Base-by-base conservation (phyloP, 148 eudicot species). In the Chenopodium album region DNA sequence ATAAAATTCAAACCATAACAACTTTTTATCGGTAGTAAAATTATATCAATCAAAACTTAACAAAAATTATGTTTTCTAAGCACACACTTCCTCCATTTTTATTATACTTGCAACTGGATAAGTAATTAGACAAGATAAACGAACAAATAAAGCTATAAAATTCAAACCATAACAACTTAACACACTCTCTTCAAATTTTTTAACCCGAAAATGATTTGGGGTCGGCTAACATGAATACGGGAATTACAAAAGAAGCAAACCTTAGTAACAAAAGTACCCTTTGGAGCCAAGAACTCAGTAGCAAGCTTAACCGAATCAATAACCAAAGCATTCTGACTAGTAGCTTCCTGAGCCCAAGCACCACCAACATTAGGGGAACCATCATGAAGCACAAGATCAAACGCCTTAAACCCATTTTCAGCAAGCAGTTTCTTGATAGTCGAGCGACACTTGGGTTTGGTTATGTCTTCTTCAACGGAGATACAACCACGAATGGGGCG, bases 331-430 rank as follows among this genome's bases (percentile, higher is more conserved):
- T 92, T 95, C 91, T 95, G 99, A 76, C 88, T 86, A 26, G 96
- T 93, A 26, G 98, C 98, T 70, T 95, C 99, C 82, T 91, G 92
- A 7, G 97, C 90, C 99, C 98, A 95, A 32, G 98, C 98, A 47
- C 99, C 99, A 41, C 99, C 99, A 28, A 95, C 91, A 79, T 95
- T 95, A 0, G 99, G 99, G 3, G 98, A 93, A 1, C 99, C 99
- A 59, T 95, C 99, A 76, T 95, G 99, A 54, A 95, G 46, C 44
- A 95, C 85, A 79, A 95, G 83, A 76, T 93, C 98, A 70, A 95
- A 91, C 0, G 94, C 97, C 54, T 89, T 79, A 23, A 82, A 78
- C 0, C 94, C 97, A 44, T 92, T 89, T 71, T 93, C 93, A 3
- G 81, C 62, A 75, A 95, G 85, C 0, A 91, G 56, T 66, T 80